A percentile compares a stretch with the other conserved stretches of the same genome.
Evolutionary conservation across 192 early-diverging fungal species (phyloP).

Genomic region (Mortierella claussenii): DNA sequence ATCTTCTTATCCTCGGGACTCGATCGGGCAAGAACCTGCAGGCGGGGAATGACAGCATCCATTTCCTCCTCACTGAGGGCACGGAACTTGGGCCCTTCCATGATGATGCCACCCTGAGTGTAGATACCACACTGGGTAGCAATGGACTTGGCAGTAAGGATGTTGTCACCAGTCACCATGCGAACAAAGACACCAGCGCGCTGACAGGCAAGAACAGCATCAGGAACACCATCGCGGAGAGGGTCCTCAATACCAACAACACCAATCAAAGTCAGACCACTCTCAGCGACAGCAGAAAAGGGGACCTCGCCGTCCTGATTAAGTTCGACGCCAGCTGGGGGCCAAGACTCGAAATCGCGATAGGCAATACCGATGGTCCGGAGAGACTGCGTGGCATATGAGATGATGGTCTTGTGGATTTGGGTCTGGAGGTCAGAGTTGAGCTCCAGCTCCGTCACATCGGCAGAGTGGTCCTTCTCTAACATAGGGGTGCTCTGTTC

Average conservation of each 20-base stretch:
- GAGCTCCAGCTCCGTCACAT: conserved; percentile 46
- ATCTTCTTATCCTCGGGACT: conserved; percentile 96
- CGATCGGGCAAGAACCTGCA: conserved; percentile 93
- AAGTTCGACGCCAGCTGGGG: conserved; percentile 44
- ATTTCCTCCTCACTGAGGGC: conserved; percentile 81
- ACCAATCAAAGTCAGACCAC: conserved; percentile 78
- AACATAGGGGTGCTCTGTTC: conserved; percentile 22
- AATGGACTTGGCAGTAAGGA: conserved; percentile 92
- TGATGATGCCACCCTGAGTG: conserved; percentile 86
- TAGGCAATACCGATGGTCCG: conserved; percentile 93
- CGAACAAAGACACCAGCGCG: conserved; percentile 93
- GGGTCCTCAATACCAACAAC: conserved; percentile 98
- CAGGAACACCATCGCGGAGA: conserved; percentile 91
- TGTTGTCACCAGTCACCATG: conserved; percentile 99
- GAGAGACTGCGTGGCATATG: conserved; percentile 80
- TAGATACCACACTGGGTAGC: conserved; percentile 94
- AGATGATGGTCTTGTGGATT: conserved; percentile 65
- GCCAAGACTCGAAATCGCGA: conserved; percentile 77
- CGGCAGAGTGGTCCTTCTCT: conserved; percentile 36
- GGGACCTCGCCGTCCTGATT: conserved; percentile 65
- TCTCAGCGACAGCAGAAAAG: conserved; percentile 60
- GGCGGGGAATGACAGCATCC: conserved; percentile 89
- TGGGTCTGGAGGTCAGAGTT: conserved; percentile 45
- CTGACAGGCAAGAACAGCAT: conserved; percentile 87
- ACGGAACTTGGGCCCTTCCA: conserved; percentile 96